phyloP scores from a whole-genome alignment of 164 flowering plant genomes.

The Berberis vulgaris region DNA sequence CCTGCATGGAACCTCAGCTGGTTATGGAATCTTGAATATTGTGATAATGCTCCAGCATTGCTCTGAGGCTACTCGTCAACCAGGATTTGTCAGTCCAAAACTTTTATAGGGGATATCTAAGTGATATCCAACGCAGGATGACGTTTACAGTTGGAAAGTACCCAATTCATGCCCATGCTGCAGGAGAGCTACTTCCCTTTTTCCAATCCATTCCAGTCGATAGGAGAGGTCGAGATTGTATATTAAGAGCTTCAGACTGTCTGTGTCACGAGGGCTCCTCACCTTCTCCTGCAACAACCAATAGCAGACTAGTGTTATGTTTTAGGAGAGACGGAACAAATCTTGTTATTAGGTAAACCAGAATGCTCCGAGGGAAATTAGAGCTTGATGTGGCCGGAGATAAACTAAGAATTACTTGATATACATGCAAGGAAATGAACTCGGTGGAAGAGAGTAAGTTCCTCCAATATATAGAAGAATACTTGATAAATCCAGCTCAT shows the following conservation, averaged over 20 bases:
- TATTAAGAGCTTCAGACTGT: constrained; percentile 44
- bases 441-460: too few relatives aligned
- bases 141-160: constrained; percentile 48
- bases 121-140: not conserved
- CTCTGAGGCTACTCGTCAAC: too few relatives aligned
- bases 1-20: too few relatives aligned
- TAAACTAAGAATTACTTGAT: too few relatives aligned
- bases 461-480: too few relatives aligned
- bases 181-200: constrained; percentile 46
- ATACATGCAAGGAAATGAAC: too few relatives aligned
- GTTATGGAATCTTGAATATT: too few relatives aligned
- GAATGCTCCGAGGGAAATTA: not conserved
- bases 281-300: constrained; percentile 39
- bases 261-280: constrained; percentile 27
- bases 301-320: not conserved
- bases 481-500: too few relatives aligned
- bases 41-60: too few relatives aligned
- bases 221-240: constrained; percentile 83
- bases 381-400: too few relatives aligned
- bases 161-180: constrained; percentile 67
- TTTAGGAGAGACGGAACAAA: not conserved
- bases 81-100: too few relatives aligned
- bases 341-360: not conserved
- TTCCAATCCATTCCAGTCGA: constrained; percentile 65
- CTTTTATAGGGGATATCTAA: not conserved